Evolutionary conservation across 2,329 filamentous ascomycete genomes (phyloP).

Genomic region (Verticillium klebahnii): DNA sequence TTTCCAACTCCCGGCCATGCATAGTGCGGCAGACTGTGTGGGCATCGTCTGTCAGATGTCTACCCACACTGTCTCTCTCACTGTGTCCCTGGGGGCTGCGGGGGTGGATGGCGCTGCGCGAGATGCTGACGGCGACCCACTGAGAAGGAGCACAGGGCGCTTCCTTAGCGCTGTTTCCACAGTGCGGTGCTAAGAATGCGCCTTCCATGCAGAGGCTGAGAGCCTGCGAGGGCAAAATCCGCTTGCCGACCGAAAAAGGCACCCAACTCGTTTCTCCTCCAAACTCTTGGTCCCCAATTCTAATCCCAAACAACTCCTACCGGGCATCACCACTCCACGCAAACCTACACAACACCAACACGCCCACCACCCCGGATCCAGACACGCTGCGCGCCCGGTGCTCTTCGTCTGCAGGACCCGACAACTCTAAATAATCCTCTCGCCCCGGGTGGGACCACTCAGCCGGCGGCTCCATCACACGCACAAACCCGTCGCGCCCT

Average conservation of each 20-base stretch:
- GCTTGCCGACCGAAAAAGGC: background rate
- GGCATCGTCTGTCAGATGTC: background rate
- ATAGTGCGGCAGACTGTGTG: background rate
- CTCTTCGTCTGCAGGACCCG: background rate
- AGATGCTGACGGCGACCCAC: background rate
- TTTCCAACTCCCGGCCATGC: background rate
- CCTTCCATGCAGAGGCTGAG: background rate
- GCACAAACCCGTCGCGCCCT: background rate
- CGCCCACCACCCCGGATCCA: background rate
- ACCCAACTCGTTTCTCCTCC: background rate
- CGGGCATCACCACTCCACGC: constrained; percentile 1
- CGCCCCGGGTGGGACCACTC: background rate
- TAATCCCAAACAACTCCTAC: constrained; percentile 1
- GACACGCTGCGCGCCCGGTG: background rate
- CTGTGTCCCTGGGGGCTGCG: background rate
- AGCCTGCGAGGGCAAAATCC: background rate
- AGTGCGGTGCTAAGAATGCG: background rate
- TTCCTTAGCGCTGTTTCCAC: background rate
- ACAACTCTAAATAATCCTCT: background rate
- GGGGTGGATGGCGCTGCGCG: background rate
- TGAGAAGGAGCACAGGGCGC: background rate
- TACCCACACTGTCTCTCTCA: background rate
- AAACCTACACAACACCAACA: background rate
- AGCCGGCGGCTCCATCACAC: background rate
- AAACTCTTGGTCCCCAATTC: constrained; percentile 10